These are phyloP conservation scores for Candida taoyuanica DNA, from an alignment of 805 yeast genomes.

Conservation along the genomic window DNA sequence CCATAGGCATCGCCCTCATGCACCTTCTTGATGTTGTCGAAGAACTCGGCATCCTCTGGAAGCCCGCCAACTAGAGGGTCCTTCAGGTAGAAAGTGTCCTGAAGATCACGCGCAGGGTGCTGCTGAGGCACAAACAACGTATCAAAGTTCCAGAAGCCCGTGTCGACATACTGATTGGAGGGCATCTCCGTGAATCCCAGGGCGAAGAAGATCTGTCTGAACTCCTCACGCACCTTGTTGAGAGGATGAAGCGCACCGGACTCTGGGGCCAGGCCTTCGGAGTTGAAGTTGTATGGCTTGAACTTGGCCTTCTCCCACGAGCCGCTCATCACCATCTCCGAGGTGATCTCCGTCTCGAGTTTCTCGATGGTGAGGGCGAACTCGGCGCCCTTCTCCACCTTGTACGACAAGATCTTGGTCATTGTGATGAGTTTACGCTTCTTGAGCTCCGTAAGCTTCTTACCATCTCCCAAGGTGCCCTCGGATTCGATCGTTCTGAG, in stretches of 20 bases:
- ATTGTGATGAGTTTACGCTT: slow-evolving; percentile 82
- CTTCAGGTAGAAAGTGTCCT: slow-evolving; percentile 95
- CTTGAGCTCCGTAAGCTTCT: slow-evolving; percentile 78
- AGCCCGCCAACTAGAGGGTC: slow-evolving; percentile 80
- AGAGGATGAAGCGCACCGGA: slow-evolving; percentile 97
- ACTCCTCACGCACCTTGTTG: slow-evolving; percentile 95
- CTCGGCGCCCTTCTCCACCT: slow-evolving; percentile 74
- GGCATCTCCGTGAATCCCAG: slow-evolving; percentile 99
- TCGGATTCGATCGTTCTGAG: slow-evolving; percentile 51
- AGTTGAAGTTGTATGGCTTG: slow-evolving; percentile 93
- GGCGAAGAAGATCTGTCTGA: slow-evolving; percentile 94
- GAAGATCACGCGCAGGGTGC: slow-evolving; percentile 99
- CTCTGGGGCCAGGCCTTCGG: slow-evolving; percentile 83
- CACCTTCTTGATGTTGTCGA: slow-evolving; percentile 73
- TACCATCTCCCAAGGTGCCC: slow-evolving; percentile 56
- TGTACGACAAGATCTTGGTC: slow-evolving; percentile 70
- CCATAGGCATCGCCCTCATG: slow-evolving; percentile 91
- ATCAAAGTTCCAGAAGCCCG: slow-evolving; percentile 99
- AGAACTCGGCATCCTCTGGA: slow-evolving; percentile 78
- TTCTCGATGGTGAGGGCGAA: slow-evolving; percentile 77
- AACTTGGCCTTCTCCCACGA: slow-evolving; percentile 80
- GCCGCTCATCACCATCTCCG: slow-evolving; percentile 84
- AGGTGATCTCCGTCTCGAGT: slow-evolving; percentile 88
- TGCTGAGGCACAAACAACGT: slow-evolving; percentile 96
- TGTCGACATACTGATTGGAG: slow-evolving; percentile 94